Evolutionary conservation across 2,329 filamentous ascomycete species (phyloP), one percentile per base, ranked within the genome.

Genomic region (Fragosphaeria purpurea): DNA sequence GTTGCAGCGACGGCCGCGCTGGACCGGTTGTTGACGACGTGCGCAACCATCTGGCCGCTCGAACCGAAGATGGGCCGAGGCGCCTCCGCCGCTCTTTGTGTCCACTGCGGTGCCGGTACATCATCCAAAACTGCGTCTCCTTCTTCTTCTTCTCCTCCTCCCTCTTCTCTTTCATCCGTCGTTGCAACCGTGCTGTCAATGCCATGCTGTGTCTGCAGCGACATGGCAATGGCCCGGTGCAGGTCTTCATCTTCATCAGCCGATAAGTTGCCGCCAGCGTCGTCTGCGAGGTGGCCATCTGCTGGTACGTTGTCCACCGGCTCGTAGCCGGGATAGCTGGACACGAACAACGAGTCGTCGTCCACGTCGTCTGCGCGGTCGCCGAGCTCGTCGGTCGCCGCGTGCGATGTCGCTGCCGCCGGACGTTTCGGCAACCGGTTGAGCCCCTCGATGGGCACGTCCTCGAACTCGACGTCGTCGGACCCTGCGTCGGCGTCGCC

Each of bases 361-460:
- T 71, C 72, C 6, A 68, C 66, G 8, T 73, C 67, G 1, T 58
- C 53, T 1, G 35, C 35, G 22, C 22, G 22, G 35, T 37, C 35
- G 35, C 35, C 35, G 35, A 37, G 35, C 35, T 37, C 7, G 4
- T 53, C 50, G 10, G 61, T 58, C 38, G 58, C 58, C 47, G 63
- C 57, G 31, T 57, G 44, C 22, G 22, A 22, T 22, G 22, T 22
- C 22, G 22, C 22, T 41, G 58, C 61, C n/a, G 7, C 58, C 52
- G 45, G 50, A 10, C 68, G 62, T 57, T 83, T 91, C 0, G 89
- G 88, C 12, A 96, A 68, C 47, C 89, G 76, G 59, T 96, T 96
- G 10, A 96, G 62, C 0, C 90, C 90, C 63, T 93, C 87, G 45
- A 96, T 90, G 0, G 90, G 89, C 4, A 96, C 85, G 65, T 96